phyloP scores from a whole-genome alignment of 805 yeast species.

The Pichia eremophila region DNA sequence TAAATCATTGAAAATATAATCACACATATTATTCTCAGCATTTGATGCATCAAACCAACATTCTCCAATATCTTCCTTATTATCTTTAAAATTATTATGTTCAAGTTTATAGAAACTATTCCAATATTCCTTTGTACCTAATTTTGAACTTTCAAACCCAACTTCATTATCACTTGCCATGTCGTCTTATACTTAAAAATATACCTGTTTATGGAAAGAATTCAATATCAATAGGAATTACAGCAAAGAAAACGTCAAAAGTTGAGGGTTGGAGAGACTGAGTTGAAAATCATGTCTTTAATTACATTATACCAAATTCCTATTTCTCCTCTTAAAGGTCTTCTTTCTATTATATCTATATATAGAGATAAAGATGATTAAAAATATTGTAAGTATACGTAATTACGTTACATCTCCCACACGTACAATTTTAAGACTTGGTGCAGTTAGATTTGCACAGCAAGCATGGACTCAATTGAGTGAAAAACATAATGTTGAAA shows the following conservation, averaged over 20 bases:
- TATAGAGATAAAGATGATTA: neutral
- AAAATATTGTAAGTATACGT: neutral
- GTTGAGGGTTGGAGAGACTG: too few species aligned
- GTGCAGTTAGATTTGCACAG: constrained; percentile 49
- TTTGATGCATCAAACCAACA: constrained; percentile 95
- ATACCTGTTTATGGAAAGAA: too few species aligned
- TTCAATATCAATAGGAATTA: too few species aligned
- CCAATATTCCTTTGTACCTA: constrained; percentile 91
- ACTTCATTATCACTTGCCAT: constrained; percentile 3
- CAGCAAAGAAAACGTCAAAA: too few species aligned
- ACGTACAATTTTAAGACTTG: constrained; percentile 60
- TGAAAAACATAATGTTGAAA: constrained; percentile 29
- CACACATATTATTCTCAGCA: constrained; percentile 80
- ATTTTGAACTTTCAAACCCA: constrained; percentile 60
- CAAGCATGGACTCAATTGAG: constrained; percentile 47
- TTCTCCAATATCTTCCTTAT: constrained; percentile 85
- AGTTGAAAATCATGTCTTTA: too few species aligned
- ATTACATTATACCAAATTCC: too few species aligned
- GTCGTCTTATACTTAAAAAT: too few species aligned
- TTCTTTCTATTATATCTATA: neutral
- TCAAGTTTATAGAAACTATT: constrained; percentile 76
- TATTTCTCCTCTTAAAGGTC: too few species aligned
- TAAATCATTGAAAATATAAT: constrained; percentile 38
- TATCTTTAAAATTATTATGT: constrained; percentile 56
- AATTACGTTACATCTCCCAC: constrained; percentile 15